phyloP scores from a whole-genome alignment of 305 asterid species.

The Salvia sclarea region DNA sequence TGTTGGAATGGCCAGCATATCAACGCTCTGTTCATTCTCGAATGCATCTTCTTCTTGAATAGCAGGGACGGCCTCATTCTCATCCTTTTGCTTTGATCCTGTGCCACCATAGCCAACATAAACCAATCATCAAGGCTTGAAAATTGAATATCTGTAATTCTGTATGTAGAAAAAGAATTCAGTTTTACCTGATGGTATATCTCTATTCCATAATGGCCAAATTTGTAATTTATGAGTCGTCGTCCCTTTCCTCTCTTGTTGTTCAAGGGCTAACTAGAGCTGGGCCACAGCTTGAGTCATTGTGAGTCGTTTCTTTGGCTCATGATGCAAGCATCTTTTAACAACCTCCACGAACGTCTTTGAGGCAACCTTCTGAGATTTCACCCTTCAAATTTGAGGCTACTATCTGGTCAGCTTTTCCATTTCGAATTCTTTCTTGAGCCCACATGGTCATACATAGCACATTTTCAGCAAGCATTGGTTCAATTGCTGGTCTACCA shows the following conservation, averaged over 20 bases:
- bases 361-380: slow-evolving; percentile 43
- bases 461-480: no score
- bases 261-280: slow-evolving; percentile 24
- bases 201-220: background rate
- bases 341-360: slow-evolving; percentile 37
- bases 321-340: slow-evolving; percentile 24
- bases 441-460: slow-evolving; percentile 39
- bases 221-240: background rate
- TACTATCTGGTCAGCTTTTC: slow-evolving; percentile 38
- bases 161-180: background rate
- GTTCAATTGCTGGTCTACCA: slow-evolving; percentile 51
- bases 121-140: no score
- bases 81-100: background rate
- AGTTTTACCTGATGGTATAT: background rate
- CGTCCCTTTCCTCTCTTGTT: background rate
- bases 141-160: no score
- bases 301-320: slow-evolving; percentile 37
- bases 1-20: no score
- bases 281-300: no score
- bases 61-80: no score
- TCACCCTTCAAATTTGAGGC: slow-evolving; percentile 38
- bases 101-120: background rate
- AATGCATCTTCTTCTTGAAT: no score
- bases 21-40: no score
- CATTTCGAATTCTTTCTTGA: slow-evolving; percentile 35